Evolutionary conservation across 805 yeast genomes (phyloP), one percentile per base, ranked within the genome.

Genomic region (Lipomyces mesembrius): DNA sequence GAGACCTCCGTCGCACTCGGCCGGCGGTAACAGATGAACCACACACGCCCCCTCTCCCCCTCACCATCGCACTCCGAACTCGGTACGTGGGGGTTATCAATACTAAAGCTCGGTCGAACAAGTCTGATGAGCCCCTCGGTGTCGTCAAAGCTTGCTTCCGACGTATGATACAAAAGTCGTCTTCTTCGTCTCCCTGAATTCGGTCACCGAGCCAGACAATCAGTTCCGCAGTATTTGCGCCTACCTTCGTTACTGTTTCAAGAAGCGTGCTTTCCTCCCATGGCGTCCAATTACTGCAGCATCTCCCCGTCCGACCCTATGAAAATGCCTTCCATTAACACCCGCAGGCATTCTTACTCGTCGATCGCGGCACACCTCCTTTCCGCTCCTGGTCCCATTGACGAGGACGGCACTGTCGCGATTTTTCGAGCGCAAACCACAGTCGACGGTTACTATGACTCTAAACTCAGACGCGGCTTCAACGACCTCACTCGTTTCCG

Each of bases 401-500:
- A 37, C 57, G 8, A 17, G 49, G 60, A 54, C 46, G 60, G 57
- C 39, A 60, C 60, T 3, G 43, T 34, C 35, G 60, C 61, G 3
- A 37, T 49, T 46, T n/a, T 22, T 20, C 60, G 67, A 29, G 14
- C 67, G 29, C 60, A 63, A n/a, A 64, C 67, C 37, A 57, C 60
- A 9, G 55, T 60, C 3, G 57, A 57, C 59, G 63, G 60, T 20
- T 63, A 60, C 53, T 62, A 62, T 17, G 57, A 62, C 66, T 61
- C 61, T 60, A 65, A 65, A 25, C 37, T 52, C 46, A 17, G 62
- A 59, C 55, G 65, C 56, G 54, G 59, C 62, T n/a, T 43, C 17
- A 62, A 62, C 22, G 69, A 59, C 34, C 54, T 66, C 51, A 58
- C 59, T 7, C 60, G 65, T 4, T 61, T 65, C 37, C 39, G 63